Base-by-base conservation (phyloP, 140 eudicot species). In the Ambrosia hybrid region DNA sequence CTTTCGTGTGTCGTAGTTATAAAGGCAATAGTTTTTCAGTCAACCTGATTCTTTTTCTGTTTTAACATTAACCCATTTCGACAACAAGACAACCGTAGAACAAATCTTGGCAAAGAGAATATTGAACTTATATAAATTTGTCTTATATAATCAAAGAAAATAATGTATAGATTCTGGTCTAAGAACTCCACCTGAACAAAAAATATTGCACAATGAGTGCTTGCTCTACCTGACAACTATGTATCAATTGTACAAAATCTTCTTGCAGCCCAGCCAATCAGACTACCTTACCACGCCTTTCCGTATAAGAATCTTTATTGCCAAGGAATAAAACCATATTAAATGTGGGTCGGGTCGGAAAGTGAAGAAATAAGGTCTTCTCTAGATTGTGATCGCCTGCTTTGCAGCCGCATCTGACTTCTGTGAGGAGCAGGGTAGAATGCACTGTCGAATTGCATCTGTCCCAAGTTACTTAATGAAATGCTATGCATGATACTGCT, bases 341-440 rank as follows among this genome's bases (percentile, higher is more conserved):
- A 86, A 48, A 79, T 84, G 92, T 15, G 89, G 77, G 38, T 91
- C 97, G 33, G 92, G 26, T 91, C 97, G 15, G 95, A 75, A 16
- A 94, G 77, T 1, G 97, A 91, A 76, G 90, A 83, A 71, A 36
- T 80, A 16, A 95, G 99, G 77, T 95, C 99, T 76, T 91, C 99
- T 75, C 97, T 86, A 52, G 99, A 95, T 57, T 91, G 96, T 8
- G 99, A 95, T 82, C 97, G 84, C 73, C 99, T 78, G 73, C 99
- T 95, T 76, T 95, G 99, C 26, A 95, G 95, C 43, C 87, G 85
- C 89, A 83, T 86, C 61, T 88, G 92, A 73, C 92, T 68, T 82
- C 97, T 78, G 76, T 82, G 91, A 11, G 97, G 92, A 26, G 91
- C 82, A 81, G 77, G 82, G 81, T 39, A 96, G 80, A 79, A 85